Evolutionary conservation across 2,329 filamentous ascomycete species (phyloP).

Genomic region (Arachnomyces sp.): DNA sequence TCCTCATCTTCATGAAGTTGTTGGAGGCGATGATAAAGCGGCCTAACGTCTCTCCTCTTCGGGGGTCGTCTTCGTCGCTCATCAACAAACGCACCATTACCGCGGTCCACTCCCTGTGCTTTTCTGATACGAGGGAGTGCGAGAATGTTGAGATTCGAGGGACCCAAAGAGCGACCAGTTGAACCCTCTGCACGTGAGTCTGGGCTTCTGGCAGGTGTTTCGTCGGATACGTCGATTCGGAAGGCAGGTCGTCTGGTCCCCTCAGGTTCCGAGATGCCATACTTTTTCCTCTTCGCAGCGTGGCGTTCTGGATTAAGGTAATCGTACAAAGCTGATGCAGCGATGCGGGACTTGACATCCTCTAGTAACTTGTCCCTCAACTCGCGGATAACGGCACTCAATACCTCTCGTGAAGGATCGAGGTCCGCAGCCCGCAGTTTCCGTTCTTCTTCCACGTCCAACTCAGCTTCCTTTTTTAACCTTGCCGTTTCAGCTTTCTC

Average conservation of each 20-base stretch:
- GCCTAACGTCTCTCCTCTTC: slow-evolving; percentile 59
- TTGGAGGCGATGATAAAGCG: slow-evolving; percentile 71
- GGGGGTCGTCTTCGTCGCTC: slow-evolving; percentile 53
- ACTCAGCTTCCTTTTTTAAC: slow-evolving; percentile 62
- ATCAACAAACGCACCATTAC: slow-evolving; percentile 58
- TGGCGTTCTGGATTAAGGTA: slow-evolving; percentile 78
- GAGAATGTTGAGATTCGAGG: slow-evolving; percentile 47
- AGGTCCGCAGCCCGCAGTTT: slow-evolving; percentile 76
- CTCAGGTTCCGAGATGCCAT: slow-evolving; percentile 66
- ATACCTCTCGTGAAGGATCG: slow-evolving; percentile 79
- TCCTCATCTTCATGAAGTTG: slow-evolving; percentile 70
- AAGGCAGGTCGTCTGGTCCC: slow-evolving; percentile 50
- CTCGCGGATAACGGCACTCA: slow-evolving; percentile 69
- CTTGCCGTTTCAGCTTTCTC: slow-evolving; percentile 60
- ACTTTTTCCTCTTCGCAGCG: slow-evolving; percentile 64
- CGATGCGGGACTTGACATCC: slow-evolving; percentile 81
- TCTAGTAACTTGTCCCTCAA: slow-evolving; percentile 78
- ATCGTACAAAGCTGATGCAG: slow-evolving; percentile 68
- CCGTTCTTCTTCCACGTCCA: slow-evolving; percentile 84
- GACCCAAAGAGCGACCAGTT: slow-evolving; percentile 30
- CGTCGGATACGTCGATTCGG: slow-evolving; percentile 49
- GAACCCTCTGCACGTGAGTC: slow-evolving; percentile 33
- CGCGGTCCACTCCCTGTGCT: slow-evolving; percentile 47
- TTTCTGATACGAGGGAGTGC: slow-evolving; percentile 70
- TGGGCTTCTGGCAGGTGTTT: slow-evolving; percentile 58